Evolutionary conservation across 169 alveolate species (phyloP).

Genomic region (Cryptosporidium muris): DNA sequence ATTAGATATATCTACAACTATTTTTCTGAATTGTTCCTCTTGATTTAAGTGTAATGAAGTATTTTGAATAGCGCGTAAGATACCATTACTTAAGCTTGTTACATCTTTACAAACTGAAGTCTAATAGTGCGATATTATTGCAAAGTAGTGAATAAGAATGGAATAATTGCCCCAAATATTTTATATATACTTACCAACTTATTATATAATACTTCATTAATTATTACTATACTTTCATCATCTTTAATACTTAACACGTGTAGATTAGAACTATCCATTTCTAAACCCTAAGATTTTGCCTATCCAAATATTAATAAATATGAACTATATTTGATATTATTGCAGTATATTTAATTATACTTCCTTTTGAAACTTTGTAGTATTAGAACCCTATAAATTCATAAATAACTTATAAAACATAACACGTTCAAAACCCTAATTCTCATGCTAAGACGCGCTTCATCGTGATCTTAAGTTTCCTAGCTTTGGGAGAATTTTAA

Average conservation of each 20-base stretch:
- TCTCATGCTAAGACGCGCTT: no score
- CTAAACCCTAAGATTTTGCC: no score
- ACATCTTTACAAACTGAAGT: constrained; percentile 25
- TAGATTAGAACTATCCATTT: no score
- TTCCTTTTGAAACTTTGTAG: no score
- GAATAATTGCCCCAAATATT: not conserved
- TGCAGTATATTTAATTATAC: no score
- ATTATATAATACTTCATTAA: constrained; percentile 25
- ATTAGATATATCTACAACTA: constrained; percentile 21
- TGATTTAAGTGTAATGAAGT: constrained; percentile 1
- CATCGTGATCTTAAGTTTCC: no score
- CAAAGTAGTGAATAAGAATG: not conserved
- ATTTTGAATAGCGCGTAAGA: constrained; percentile 65
- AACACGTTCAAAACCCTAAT: no score
- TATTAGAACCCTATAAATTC: no score
- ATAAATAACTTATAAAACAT: no score
- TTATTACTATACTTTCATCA: constrained; percentile 21
- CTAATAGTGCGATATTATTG: not conserved
- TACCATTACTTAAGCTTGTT: constrained; percentile 46
- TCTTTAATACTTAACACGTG: not conserved
- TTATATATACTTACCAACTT: constrained; percentile 32
- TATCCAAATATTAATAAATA: no score
- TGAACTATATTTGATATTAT: no score
- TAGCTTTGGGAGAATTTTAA: no score
- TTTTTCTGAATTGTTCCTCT: constrained; percentile 23